Evolutionary conservation across 2,329 filamentous ascomycete genomes (phyloP).

Genomic region (Apiospora malaysiana): DNA sequence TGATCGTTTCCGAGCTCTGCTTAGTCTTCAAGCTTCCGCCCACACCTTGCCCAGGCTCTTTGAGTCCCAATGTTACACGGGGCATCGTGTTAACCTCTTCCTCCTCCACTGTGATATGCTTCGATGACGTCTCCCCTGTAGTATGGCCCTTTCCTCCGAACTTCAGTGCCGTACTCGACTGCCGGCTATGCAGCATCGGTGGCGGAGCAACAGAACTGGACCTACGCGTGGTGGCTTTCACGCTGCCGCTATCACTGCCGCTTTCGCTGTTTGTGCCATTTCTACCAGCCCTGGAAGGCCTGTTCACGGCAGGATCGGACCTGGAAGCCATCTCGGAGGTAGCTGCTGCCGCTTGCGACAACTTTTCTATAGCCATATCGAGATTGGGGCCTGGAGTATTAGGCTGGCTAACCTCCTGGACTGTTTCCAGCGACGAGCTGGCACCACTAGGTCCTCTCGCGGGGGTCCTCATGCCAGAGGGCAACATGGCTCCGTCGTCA

Average conservation of each 20-base stretch:
- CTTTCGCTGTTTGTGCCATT: conserved; percentile 59
- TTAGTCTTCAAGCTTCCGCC: conserved; percentile 82
- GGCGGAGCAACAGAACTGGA: conserved; percentile 51
- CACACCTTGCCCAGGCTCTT: conserved; percentile 66
- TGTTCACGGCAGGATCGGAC: conserved; percentile 48
- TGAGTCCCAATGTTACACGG: conserved; percentile 75
- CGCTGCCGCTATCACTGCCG: conserved; percentile 70
- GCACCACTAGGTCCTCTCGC: conserved; percentile 64
- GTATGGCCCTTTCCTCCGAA: conserved; percentile 71
- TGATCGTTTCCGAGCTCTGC: conserved; percentile 93
- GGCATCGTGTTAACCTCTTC: conserved; percentile 93
- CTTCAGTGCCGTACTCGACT: conserved; percentile 71
- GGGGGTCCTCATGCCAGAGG: conserved; percentile 64
- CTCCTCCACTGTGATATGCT: conserved; percentile 97
- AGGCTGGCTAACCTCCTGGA: conserved; percentile 85
- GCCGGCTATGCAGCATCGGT: conserved; percentile 63
- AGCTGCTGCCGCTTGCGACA: conserved; percentile 54
- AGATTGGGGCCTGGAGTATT: conserved; percentile 65
- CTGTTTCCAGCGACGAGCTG: conserved; percentile 78
- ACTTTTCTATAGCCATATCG: conserved; percentile 56
- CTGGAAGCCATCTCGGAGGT: conserved; percentile 42
- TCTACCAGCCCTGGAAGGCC: conserved; percentile 53
- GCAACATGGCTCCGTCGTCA: conserved; percentile 48
- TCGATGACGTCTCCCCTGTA: conserved; percentile 72
- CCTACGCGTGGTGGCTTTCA: conserved; percentile 48